phyloP scores from a whole-genome alignment of 2,329 filamentous ascomycete genomes.

The Monilinia polystroma region DNA sequence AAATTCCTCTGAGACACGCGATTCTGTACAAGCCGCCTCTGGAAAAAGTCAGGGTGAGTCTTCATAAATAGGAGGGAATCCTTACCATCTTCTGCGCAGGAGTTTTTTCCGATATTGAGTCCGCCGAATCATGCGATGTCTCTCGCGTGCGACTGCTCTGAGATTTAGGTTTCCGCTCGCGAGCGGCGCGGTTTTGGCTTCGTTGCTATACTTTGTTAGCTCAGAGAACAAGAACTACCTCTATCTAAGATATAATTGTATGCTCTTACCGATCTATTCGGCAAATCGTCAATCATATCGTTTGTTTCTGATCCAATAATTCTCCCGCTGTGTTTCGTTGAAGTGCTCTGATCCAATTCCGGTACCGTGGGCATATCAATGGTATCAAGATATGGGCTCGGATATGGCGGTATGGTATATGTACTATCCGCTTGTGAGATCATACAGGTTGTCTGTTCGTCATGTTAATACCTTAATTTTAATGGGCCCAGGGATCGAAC shows the following conservation, averaged over 20 bases:
- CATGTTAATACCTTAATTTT: not conserved
- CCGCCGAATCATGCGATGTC: slow-evolving; percentile 24
- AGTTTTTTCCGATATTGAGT: slow-evolving; percentile 20
- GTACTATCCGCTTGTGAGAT: slow-evolving; percentile 7
- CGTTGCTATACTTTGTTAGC: slow-evolving; percentile 15
- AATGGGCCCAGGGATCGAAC: not conserved
- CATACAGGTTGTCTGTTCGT: slow-evolving; percentile 11
- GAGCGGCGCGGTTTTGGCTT: slow-evolving; percentile 12
- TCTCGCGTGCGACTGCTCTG: slow-evolving; percentile 21
- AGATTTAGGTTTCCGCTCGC: slow-evolving; percentile 14
- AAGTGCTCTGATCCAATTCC: slow-evolving; percentile 16
- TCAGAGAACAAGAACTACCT: not conserved
- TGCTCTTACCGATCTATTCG: not conserved
- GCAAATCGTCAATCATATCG: slow-evolving; percentile 12
- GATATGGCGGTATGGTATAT: slow-evolving; percentile 20
- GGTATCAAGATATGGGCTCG: slow-evolving; percentile 16
- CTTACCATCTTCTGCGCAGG: slow-evolving; percentile 24
- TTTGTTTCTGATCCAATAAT: slow-evolving; percentile 12
- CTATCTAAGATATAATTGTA: not conserved
- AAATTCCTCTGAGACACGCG: slow-evolving; percentile 24
- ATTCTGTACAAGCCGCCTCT: slow-evolving; percentile 24
- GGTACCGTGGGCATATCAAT: slow-evolving; percentile 10
- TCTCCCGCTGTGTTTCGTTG: not conserved
- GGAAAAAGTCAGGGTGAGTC: not conserved
- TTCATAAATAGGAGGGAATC: not conserved